A percentile compares a stretch with the other conserved stretches of the same genome.
Evolutionary conservation across 2,329 filamentous ascomycete species (phyloP).

Genomic region (Alternaria triticina): DNA sequence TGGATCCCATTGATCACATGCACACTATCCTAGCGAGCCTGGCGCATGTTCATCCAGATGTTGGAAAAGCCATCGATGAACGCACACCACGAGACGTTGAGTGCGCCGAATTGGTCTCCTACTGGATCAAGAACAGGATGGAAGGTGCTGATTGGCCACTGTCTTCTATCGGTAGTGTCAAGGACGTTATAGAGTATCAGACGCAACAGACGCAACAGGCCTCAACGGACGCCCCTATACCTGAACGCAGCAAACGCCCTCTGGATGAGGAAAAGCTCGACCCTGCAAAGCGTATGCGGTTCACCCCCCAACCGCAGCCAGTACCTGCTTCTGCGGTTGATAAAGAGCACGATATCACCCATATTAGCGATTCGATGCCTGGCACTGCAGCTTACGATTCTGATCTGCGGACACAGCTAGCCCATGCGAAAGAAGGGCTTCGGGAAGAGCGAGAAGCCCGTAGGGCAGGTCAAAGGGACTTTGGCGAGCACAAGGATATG

Average conservation of each 20-base stretch:
- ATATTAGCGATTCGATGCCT: slow-evolving; percentile 52
- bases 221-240: slow-evolving; percentile 21
- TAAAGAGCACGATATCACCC: slow-evolving; percentile 42
- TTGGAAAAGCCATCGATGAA: slow-evolving; percentile 43
- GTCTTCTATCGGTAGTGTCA: slow-evolving; percentile 39
- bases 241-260: slow-evolving; percentile 36
- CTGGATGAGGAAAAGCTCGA: slow-evolving; percentile 35
- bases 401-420: slow-evolving; percentile 16
- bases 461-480: slow-evolving; percentile 16
- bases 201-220: slow-evolving; percentile 31
- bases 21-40: slow-evolving; percentile 48
- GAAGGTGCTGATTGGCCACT: slow-evolving; percentile 34
- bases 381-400: slow-evolving; percentile 26
- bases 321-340: slow-evolving; percentile 4
- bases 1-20: slow-evolving; percentile 30
- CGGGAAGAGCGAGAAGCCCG: slow-evolving; percentile 14
- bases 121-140: slow-evolving; percentile 24
- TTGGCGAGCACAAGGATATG: slow-evolving; percentile 20
- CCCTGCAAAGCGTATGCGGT: slow-evolving; percentile 43
- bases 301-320: slow-evolving; percentile 36
- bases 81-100: slow-evolving; percentile 30
- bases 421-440: slow-evolving; percentile 4
- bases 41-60: slow-evolving; percentile 34
- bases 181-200: slow-evolving; percentile 36
- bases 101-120: slow-evolving; percentile 35